These are phyloP conservation scores for Fraxinus baroniana DNA, from an alignment of 305 asterid species.

Conservation along the genomic window DNA sequence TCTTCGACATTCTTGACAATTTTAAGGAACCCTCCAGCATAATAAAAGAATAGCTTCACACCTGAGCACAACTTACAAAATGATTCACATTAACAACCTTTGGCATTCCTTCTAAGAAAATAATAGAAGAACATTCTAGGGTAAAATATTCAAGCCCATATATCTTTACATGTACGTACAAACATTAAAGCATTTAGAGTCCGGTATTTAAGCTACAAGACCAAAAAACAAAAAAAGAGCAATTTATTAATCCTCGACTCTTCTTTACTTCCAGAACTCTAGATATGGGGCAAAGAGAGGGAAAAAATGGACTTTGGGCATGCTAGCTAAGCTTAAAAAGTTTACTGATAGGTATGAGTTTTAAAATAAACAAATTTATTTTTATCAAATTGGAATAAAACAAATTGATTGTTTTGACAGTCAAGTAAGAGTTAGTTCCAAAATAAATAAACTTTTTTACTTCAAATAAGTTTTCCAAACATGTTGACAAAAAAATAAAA, in stretches of 20 bases:
- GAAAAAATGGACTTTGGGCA: not conserved
- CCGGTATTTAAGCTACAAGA: not conserved
- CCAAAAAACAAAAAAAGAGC: not conserved
- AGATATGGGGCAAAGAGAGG: not conserved
- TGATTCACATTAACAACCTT: not conserved
- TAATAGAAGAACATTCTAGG: not conserved
- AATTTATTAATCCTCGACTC: not conserved
- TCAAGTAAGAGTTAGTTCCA: not conserved
- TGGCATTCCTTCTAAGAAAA: not conserved
- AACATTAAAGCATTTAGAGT: not conserved
- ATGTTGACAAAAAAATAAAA: not conserved
- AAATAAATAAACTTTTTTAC: not conserved
- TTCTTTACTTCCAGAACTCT: not conserved
- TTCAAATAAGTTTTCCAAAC: not conserved
- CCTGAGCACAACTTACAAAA: not conserved
- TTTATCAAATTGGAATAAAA: not conserved
- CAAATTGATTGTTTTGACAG: not conserved
- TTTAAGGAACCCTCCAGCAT: not conserved
- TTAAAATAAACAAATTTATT: not conserved
- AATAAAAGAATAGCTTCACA: constrained; percentile 7
- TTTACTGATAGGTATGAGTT: not conserved
- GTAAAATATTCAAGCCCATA: not conserved
- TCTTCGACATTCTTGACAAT: not conserved
- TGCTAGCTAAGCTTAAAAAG: not conserved
- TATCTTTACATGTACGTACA: not conserved